These are phyloP conservation scores for Fusarium chlamydosporum DNA, from an alignment of 2,329 filamentous ascomycete species.

Conservation along the genomic window DNA sequence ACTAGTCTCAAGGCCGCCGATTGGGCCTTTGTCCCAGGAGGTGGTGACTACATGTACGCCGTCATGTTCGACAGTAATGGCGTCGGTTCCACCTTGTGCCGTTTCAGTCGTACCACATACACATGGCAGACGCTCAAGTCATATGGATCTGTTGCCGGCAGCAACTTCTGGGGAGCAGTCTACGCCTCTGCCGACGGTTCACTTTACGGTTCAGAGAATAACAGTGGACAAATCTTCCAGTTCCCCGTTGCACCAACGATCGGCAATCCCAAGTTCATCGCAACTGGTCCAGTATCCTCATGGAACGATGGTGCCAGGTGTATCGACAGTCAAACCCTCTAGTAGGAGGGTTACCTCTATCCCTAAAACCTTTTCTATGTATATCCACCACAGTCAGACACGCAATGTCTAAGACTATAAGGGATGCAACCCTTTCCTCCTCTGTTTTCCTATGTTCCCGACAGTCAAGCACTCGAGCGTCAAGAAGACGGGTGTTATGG, in stretches of 20 bases:
- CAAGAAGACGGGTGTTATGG: slow-evolving; percentile 4
- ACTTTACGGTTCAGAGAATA: slow-evolving; percentile 42
- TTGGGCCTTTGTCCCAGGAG: slow-evolving; percentile 48
- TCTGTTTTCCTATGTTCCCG: slow-evolving; percentile 10
- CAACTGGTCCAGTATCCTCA: slow-evolving; percentile 29
- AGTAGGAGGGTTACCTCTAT: slow-evolving; percentile 10
- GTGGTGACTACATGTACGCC: slow-evolving; percentile 46
- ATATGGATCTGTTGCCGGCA: slow-evolving; percentile 22
- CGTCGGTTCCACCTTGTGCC: slow-evolving; percentile 27
- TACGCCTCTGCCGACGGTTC: slow-evolving; percentile 44
- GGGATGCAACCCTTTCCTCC: not conserved
- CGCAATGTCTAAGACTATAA: slow-evolving; percentile 9
- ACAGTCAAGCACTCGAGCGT: slow-evolving; percentile 8
- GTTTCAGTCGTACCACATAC: slow-evolving; percentile 42
- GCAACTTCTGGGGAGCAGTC: slow-evolving; percentile 43
- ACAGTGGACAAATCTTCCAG: slow-evolving; percentile 39
- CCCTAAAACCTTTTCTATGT: slow-evolving; percentile 27
- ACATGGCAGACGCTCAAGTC: slow-evolving; percentile 37
- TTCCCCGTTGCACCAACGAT: slow-evolving; percentile 41
- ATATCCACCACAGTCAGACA: slow-evolving; percentile 19
- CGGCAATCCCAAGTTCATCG: slow-evolving; percentile 26
- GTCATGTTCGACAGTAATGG: slow-evolving; percentile 22
- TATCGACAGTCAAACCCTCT: slow-evolving; percentile 40
- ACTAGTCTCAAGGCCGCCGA: slow-evolving; percentile 32
- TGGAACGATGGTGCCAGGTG: slow-evolving; percentile 44